These are phyloP conservation scores for Blastomyces silverae DNA, from an alignment of 2,329 filamentous ascomycete species.

Conservation along the genomic window DNA sequence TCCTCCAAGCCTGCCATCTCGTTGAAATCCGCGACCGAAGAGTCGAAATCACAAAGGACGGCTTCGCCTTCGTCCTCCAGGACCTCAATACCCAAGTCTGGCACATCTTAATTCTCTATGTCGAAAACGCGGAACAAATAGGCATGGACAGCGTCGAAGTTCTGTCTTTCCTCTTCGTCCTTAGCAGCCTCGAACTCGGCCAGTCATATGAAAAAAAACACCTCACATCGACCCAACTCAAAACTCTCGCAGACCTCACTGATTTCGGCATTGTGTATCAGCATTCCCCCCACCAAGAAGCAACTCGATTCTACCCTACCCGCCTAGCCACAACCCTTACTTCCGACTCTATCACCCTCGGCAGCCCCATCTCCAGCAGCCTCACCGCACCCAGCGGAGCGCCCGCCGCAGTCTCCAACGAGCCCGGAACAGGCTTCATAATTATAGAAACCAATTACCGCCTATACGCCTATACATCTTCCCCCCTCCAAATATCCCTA, in stretches of 20 bases:
- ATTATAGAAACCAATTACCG: slow-evolving; percentile 98
- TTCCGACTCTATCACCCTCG: slow-evolving; percentile 63
- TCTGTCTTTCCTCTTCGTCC: slow-evolving; percentile 89
- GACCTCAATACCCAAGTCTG: slow-evolving; percentile 96
- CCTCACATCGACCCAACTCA: slow-evolving; percentile 70
- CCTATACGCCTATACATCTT: slow-evolving; percentile 92
- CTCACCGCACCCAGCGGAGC: slow-evolving; percentile 38
- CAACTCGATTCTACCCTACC: slow-evolving; percentile 70
- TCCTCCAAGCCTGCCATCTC: slow-evolving; percentile 72
- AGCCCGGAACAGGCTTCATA: slow-evolving; percentile 60
- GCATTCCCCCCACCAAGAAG: slow-evolving; percentile 35
- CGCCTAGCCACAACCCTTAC: slow-evolving; percentile 91
- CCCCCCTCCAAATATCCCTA: slow-evolving; percentile 88
- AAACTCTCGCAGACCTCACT: slow-evolving; percentile 83
- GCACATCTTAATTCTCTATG: slow-evolving; percentile 88
- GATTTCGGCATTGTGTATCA: slow-evolving; percentile 90
- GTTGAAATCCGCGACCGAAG: slow-evolving; percentile 56
- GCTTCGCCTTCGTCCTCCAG: slow-evolving; percentile 90
- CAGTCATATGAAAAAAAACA: slow-evolving; percentile 82
- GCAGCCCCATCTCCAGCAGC: slow-evolving; percentile 63
- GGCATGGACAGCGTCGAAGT: slow-evolving; percentile 87
- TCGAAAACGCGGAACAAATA: slow-evolving; percentile 70
- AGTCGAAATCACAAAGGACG: slow-evolving; percentile 78
- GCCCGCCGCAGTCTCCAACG: slow-evolving; percentile 27
- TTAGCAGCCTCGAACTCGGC: slow-evolving; percentile 87